Conservation (phyloP, 768 basidiomycete genomes). For the Scleroderma citrinum region DNA sequence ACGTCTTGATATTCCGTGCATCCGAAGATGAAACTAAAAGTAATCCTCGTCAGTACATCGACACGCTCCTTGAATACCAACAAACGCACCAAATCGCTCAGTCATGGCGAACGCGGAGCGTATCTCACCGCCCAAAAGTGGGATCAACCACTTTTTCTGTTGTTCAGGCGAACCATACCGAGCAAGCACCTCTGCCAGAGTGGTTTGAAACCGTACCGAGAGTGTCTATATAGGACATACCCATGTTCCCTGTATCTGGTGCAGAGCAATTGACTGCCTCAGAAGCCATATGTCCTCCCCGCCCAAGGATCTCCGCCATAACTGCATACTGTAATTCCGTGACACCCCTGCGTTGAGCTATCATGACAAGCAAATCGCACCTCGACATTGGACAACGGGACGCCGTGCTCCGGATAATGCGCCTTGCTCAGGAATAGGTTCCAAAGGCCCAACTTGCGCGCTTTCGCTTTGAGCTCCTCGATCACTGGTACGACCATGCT, state of each 20-base stretch:
- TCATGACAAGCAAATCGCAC: conserved; percentile 34
- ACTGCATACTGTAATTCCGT: conserved; percentile 72
- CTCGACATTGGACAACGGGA: conserved; percentile 91
- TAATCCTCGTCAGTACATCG: conserved; percentile 7
- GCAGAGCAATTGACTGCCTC: conserved; percentile 92
- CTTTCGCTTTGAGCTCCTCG: conserved; percentile 81
- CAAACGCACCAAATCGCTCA: conserved; percentile 69
- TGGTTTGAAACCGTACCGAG: background rate
- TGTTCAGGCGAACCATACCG: conserved; percentile 89
- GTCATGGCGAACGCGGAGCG: conserved; percentile 97
- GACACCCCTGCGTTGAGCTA: background rate
- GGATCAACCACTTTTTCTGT: conserved; percentile 84
- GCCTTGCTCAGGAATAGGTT: conserved; percentile 94
- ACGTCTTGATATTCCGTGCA: conserved; percentile 90
- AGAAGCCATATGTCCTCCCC: conserved; percentile 74
- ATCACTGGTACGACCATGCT: conserved; percentile 75
- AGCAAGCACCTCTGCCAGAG: conserved; percentile 81
- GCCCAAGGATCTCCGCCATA: conserved; percentile 93
- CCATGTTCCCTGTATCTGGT: conserved; percentile 98
- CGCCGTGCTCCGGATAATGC: conserved; percentile 87
- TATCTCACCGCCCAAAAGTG: conserved; percentile 87
- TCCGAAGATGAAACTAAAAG: conserved; percentile 78
- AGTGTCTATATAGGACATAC: conserved; percentile 35
- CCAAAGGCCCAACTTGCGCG: conserved; percentile 88
- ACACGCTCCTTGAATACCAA: background rate